Base-by-base conservation (phyloP, 495 filamentous ascomycete genomes). In the Podospora pseudopauciseta region DNA sequence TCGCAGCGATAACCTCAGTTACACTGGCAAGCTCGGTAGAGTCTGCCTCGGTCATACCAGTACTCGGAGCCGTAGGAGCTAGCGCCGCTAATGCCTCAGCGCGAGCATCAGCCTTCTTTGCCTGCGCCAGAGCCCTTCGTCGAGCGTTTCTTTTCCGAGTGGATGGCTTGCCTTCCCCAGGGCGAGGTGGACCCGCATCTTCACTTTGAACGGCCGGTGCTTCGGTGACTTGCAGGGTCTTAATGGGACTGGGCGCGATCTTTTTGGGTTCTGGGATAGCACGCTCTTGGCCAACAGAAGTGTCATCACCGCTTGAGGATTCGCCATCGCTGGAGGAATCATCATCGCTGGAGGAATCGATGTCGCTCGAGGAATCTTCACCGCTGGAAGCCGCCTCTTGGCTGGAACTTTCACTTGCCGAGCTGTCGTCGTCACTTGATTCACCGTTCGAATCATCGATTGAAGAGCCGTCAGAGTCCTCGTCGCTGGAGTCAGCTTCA, bases 61-160 rank as follows among this genome's bases (percentile, higher is more conserved):
- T 30, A 2, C 15, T 23, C 15, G 64, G 27, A 26, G 32, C 19
- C 26, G 63, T 7, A 1, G 18, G 5, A 28, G 9, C 0, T 11
- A 9, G 7, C 5, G 4, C 30, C 16, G 7, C 23, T 30, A 62
- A 9, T 62, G 59, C 6, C 56, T 60, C 65, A n/a, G 26, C 67
- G 6, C 26, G 55, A 0, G 49, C 59, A 1, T 66, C 74, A 16
- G 65, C 61, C 60, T 73, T 79, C 39, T 70, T 75, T 0, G 72
- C 71, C 27, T 70, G 69, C 2, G 66, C 65, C 15, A 75, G 69
- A 6, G 73, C 69, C 67, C 77, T 76, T 57, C 80, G 76, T 6
- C 82, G 76, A 27, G 77, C 78, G 60, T 85, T 85, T 7, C 82
- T 75, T 58, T 73, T 78, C 70, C 78, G 76, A 0, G 82, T 83